Base-by-base conservation (phyloP, 371 early-diverging fungal genomes). In the Actinomortierella wolfii region DNA sequence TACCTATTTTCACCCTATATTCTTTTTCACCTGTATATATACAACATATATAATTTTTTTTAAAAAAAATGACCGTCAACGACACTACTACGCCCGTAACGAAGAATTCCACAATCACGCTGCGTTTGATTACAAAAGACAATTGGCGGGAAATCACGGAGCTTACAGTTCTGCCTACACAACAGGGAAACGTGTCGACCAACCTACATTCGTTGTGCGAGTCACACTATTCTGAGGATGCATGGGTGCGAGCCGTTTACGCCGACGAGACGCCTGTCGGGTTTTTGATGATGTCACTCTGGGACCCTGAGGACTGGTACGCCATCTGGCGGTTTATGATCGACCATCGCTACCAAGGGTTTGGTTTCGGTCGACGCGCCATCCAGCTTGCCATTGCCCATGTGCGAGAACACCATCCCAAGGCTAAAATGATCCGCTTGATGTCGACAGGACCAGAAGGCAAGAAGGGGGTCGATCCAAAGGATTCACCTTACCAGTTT, bases 201-300 rank as follows among this genome's bases (percentile, higher is more conserved):
- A 59, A 59, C 34, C 24, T 52, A 17, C 20, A 44, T 14, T 59
- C 59, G 9, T 53, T 59, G 20, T 59, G 59, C 47, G 59, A 59
- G 26, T 53, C 59, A 18, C 59, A 59, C 47, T 59, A 59, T 21
- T 1, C 53, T n/a, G 59, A 51, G 21, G 59, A 59, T 28, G 55
- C 56, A 28, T 61, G 62, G 62, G 45, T 18, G n/a, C 62, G 55
- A 29, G 62, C 49, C 18, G 18, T 61, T 21, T 61, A 61, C 17
- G 62, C 62, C 21, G 62, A 61, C 24, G 55, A 61, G 7, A 61
- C 56, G 17, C 51, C 56, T 6, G 62, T 61, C 48, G 62, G 62
- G 21, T 61, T 61, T 25, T 21, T 61, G 45, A 44, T 55, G 56
- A 28, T 61, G 62, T 61, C 62, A 11, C 40, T 55, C 39, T 48